These are phyloP conservation scores for Phytophthora fragariaefolia DNA, from an alignment of 352 stramenopile species.

Conservation along the genomic window DNA sequence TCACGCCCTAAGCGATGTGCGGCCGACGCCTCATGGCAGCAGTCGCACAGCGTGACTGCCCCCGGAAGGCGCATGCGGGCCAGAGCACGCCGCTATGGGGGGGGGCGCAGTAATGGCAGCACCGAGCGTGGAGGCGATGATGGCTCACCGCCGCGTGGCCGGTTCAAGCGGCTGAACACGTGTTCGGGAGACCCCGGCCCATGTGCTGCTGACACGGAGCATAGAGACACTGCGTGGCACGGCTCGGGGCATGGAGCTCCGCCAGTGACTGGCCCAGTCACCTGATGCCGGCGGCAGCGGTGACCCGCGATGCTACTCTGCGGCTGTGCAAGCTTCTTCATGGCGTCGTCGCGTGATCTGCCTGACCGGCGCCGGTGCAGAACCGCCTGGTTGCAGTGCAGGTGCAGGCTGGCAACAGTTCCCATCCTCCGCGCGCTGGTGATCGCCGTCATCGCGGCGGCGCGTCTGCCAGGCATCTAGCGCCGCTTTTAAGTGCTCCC, in stretches of 20 bases:
- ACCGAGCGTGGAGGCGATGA: slow-evolving; percentile 1
- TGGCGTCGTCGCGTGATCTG: slow-evolving; percentile 3
- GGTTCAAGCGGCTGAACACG: slow-evolving; percentile 21
- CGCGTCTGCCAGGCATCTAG: background rate
- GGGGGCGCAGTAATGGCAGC: slow-evolving; percentile 11
- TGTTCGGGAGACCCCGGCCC: slow-evolving; percentile 17
- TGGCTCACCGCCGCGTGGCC: slow-evolving; percentile 11
- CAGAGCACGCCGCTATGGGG: slow-evolving; percentile 7
- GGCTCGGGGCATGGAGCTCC: background rate
- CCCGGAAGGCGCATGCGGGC: too few species aligned
- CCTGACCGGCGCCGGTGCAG: background rate
- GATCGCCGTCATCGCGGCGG: background rate
- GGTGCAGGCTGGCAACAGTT: background rate
- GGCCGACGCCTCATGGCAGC: background rate
- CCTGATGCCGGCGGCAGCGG: background rate
- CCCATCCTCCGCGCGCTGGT: slow-evolving; percentile 16
- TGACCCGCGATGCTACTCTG: slow-evolving; percentile 2
- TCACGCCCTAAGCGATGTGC: too few species aligned
- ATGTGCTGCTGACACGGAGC: background rate
- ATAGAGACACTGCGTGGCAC: background rate
- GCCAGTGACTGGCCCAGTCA: too few species aligned
- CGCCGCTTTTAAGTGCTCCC: too few species aligned
- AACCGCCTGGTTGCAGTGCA: background rate
- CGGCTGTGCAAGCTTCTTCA: slow-evolving; percentile 20
- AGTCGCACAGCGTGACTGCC: too few species aligned